Base-by-base conservation (phyloP, 208 protist genomes). In the Trypanosoma lewisi region DNA sequence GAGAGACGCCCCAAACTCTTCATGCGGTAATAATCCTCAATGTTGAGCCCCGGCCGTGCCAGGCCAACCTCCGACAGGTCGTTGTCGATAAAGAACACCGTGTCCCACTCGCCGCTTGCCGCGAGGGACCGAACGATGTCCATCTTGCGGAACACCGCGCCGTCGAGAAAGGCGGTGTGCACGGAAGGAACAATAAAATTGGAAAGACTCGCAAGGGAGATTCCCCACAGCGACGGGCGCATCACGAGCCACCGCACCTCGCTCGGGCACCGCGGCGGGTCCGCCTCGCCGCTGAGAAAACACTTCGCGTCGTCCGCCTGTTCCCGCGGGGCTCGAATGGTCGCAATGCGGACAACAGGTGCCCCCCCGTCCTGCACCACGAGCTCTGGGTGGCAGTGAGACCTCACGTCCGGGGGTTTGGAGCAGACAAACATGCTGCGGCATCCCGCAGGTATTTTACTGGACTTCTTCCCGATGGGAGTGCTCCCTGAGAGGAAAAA, bases 41-140 rank as follows among this genome's bases (percentile, higher is more conserved):
- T 77, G 33, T 84, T 67, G 68, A 87, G 73, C 0, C 85, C 85
- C 48, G 76, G 81, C 5, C 75, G 80, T 27, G 89, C 76, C 19
- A 91, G 63, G 8, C 85, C 88, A 12, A 92, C 60, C 70, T 94
- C 88, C 25, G 74, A 81, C 51, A 94, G 71, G 63, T 92, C 89
- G 68, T 94, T 94, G 73, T 94, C 88, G 9, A 94, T 74, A 48
- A 94, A 94, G 42, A 94, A 89, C 3, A 94, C 85, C 30, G 67
- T 72, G 56, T 94, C 88, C 85, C 88, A 94, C 62, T 70, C 33
- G 2, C 88, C 82, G 25, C 69, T 88, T 44, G 70, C 69, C 36
- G 88, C 85, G 11, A 94, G 70, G 2, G 88, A 94, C 75, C 85
- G 87, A 4, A 87, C 85, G n/a, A 94, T 71, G 48, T 94, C 88